phyloP scores from a whole-genome alignment of 2,329 filamentous ascomycete genomes.

The Cytospora chrysosperma region DNA sequence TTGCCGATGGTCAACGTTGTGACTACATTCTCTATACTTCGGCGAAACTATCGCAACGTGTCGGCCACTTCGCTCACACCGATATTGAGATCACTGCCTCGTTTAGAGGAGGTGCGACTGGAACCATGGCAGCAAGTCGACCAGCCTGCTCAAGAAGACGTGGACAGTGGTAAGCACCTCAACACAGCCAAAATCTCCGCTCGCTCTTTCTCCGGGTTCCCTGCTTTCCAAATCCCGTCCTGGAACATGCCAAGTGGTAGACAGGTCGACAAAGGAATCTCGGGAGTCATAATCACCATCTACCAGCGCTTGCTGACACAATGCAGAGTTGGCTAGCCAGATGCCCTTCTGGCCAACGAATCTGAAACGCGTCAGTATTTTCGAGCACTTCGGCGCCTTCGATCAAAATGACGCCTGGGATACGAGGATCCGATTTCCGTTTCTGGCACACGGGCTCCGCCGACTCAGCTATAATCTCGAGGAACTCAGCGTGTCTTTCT shows the following conservation, averaged over 20 bases:
- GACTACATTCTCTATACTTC: conserved; percentile 19
- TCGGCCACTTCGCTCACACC: conserved; percentile 21
- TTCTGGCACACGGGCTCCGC: conserved; percentile 14
- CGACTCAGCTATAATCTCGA: conserved; percentile 17
- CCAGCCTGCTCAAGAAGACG: conserved; percentile 18
- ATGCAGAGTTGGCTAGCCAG: conserved; percentile 20
- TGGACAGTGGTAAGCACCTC: conserved; percentile 20
- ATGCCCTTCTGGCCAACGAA: conserved; percentile 21
- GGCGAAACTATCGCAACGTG: conserved; percentile 23
- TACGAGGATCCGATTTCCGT: conserved; percentile 10
- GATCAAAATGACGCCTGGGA: conserved; percentile 7
- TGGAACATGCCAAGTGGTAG: neutral
- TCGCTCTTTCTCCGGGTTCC: neutral
- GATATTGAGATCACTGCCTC: conserved; percentile 19
- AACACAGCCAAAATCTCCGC: neutral
- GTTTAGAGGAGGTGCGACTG: conserved; percentile 21
- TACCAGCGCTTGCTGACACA: neutral
- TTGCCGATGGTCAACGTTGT: conserved; percentile 22
- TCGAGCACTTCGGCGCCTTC: conserved; percentile 23
- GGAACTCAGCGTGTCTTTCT: conserved; percentile 21
- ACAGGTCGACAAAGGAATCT: too few species aligned
- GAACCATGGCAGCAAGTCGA: conserved; percentile 25
- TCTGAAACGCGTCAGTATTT: conserved; percentile 22
- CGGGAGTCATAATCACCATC: too few species aligned
- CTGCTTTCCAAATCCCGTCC: neutral